A percentile compares a stretch with the other conserved stretches of the same genome.
phyloP scores from a whole-genome alignment of 495 filamentous ascomycete species.

The Penicillium subrubescens region DNA sequence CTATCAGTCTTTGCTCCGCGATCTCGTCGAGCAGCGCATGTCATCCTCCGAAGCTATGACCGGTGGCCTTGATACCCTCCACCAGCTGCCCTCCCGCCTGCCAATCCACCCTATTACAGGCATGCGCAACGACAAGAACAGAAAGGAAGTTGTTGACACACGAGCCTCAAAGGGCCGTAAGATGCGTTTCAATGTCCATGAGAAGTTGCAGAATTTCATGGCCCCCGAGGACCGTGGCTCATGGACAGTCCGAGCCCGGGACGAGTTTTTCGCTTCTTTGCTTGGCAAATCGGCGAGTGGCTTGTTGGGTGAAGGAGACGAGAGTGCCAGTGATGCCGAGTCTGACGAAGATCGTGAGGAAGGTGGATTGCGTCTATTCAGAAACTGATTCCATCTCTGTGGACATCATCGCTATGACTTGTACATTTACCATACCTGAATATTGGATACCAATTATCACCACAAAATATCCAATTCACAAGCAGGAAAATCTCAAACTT shows the following conservation, averaged over 20 bases:
- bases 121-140: slow-evolving; percentile 77
- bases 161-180: slow-evolving; percentile 95
- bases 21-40: slow-evolving; percentile 85
- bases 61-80: slow-evolving; percentile 45
- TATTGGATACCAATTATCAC: background rate
- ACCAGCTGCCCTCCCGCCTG: slow-evolving; percentile 37
- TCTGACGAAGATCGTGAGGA: slow-evolving; percentile 60
- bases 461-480: background rate
- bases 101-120: slow-evolving; percentile 55
- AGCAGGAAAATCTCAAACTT: background rate
- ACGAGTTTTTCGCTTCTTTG: slow-evolving; percentile 86
- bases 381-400: slow-evolving; percentile 38
- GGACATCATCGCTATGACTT: background rate
- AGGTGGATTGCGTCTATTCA: slow-evolving; percentile 76
- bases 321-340: slow-evolving; percentile 51
- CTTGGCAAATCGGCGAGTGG: slow-evolving; percentile 73
- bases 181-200: slow-evolving; percentile 88
- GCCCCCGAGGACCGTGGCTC: slow-evolving; percentile 77
- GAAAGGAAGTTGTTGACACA: slow-evolving; percentile 88
- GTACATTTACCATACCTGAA: slow-evolving; percentile 8
- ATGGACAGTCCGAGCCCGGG: slow-evolving; percentile 78
- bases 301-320: slow-evolving; percentile 69
- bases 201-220: slow-evolving; percentile 98
- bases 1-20: slow-evolving; percentile 88
- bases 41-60: slow-evolving; percentile 48